Evolutionary conservation across 2,329 filamentous ascomycete species (phyloP).

Genomic region (Cladophialophora exuberans): DNA sequence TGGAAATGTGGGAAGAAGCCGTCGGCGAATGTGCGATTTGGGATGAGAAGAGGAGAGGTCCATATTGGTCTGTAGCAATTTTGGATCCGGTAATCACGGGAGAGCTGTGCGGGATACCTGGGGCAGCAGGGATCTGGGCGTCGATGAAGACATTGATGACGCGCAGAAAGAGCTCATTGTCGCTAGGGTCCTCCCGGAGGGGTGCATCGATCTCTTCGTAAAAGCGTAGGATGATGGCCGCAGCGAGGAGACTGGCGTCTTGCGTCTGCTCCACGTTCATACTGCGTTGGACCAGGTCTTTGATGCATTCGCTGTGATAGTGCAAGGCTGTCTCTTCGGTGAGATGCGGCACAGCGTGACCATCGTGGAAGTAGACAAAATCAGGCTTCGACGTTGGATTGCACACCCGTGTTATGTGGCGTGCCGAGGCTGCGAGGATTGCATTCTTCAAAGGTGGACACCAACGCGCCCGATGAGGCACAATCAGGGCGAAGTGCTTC

Average conservation of each 20-base stretch:
- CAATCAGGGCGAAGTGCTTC: conserved; percentile 46
- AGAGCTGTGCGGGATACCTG: conserved; percentile 17
- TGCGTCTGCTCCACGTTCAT: conserved; percentile 42
- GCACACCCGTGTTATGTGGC: conserved; percentile 42
- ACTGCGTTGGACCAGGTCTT: conserved; percentile 44
- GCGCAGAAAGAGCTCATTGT: conserved; percentile 32
- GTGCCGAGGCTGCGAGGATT: conserved; percentile 44
- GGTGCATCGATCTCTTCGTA: conserved; percentile 48
- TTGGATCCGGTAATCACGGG: conserved; percentile 18
- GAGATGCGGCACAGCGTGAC: conserved; percentile 36
- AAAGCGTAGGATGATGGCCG: conserved; percentile 43
- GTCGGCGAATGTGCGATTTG: conserved; percentile 42
- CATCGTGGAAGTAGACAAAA: conserved; percentile 23
- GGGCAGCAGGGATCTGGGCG: conserved; percentile 22
- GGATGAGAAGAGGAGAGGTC: conserved; percentile 38
- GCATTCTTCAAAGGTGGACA: conserved; percentile 46
- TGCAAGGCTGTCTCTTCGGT: conserved; percentile 42
- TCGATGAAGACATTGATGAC: conserved; percentile 37
- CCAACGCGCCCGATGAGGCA: conserved; percentile 45
- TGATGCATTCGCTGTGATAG: conserved; percentile 48
- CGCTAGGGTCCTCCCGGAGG: conserved; percentile 24
- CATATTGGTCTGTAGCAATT: neutral
- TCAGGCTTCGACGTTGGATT: conserved; percentile 2
- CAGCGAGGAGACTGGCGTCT: conserved; percentile 45
- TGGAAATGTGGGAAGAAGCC: neutral